A percentile compares a stretch with the other conserved stretches of the same genome.
Evolutionary conservation across 2,329 filamentous ascomycete species (phyloP).

Genomic region (Nemania sp.): DNA sequence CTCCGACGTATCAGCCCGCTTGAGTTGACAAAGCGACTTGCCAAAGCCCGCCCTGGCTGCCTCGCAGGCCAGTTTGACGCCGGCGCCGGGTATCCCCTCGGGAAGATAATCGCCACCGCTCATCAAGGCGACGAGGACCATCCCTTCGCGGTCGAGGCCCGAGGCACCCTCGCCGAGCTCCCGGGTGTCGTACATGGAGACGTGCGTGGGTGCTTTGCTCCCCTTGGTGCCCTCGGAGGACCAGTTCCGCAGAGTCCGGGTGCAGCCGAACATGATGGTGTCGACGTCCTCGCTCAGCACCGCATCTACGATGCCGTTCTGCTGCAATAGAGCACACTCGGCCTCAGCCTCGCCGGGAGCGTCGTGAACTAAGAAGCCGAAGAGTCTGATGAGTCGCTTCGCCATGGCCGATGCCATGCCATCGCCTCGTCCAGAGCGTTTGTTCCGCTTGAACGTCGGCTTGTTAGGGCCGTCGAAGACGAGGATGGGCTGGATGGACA

Average conservation of each 20-base stretch:
- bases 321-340: conserved; percentile 87
- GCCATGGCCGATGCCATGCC: conserved; percentile 73
- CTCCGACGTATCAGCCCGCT: conserved; percentile 60
- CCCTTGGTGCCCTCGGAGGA: conserved; percentile 70
- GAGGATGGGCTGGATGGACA: conserved; percentile 85
- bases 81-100: conserved; percentile 84
- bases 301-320: conserved; percentile 82
- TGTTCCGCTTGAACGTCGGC: conserved; percentile 86
- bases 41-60: conserved; percentile 90
- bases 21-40: conserved; percentile 69
- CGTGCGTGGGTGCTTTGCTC: conserved; percentile 77
- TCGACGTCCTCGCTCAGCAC: conserved; percentile 97
- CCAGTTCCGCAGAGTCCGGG: conserved; percentile 79
- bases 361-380: conserved; percentile 82
- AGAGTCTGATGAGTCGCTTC: conserved; percentile 81
- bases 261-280: conserved; percentile 95
- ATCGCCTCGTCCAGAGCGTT: conserved; percentile 68
- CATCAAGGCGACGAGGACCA: conserved; percentile 93
- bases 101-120: conserved; percentile 94
- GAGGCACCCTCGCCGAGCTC: conserved; percentile 54
- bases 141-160: conserved; percentile 79
- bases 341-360: conserved; percentile 96
- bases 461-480: conserved; percentile 89
- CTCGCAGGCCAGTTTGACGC: conserved; percentile 85
- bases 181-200: conserved; percentile 75